Evolutionary conservation across 2,329 filamentous ascomycete genomes (phyloP), one percentile per base, ranked within the genome.

Genomic region (Daldinia eschscholtzii): DNA sequence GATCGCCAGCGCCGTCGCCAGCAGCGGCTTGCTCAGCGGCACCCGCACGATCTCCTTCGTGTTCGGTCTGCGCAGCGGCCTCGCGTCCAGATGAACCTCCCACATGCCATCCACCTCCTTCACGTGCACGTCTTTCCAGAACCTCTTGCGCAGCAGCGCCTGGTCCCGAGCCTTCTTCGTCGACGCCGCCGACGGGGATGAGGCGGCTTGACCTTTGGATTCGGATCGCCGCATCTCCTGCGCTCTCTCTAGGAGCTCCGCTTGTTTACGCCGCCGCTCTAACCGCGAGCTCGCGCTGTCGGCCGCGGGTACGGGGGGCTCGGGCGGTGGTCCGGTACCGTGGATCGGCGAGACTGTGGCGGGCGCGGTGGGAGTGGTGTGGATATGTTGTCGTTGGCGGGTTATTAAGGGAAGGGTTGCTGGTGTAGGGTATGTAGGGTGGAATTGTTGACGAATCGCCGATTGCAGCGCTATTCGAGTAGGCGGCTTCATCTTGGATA

Each of bases 41-140:
- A 98, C 76, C 1, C 86, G 88, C 74, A 99, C 84, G 70, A 93
- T 84, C 44, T 87, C 78, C 77, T 94, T 93, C 60, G 90, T 90
- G 66, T 88, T 85, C 0, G 91, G 92, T 58, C 92, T 93, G 69
- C 94, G 90, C 68, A 99, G 88, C 3, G 94, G 90, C 28, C 94
- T 87, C 26, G 84, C 80, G 82, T 98, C 96, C 71, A 98, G 90
- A 73, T 91, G 84, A 63, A 98, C 83, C 73, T 89, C 85, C 64
- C 85, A 78, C n/a, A 80, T 75, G 53, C 91, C 90, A 70, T 90
- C 83, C 9, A 86, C 86, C 76, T 92, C 88, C 72, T 87, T 84
- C 41, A 98, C 89, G 68, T 85, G 80, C 1, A 96, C 93, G 77
- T 96, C 88, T 80, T 92, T 93, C 95, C 95, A 98, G 83, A 98